Base-by-base conservation (phyloP, 805 yeast genomes). In the Metschnikowia vanudenii region DNA sequence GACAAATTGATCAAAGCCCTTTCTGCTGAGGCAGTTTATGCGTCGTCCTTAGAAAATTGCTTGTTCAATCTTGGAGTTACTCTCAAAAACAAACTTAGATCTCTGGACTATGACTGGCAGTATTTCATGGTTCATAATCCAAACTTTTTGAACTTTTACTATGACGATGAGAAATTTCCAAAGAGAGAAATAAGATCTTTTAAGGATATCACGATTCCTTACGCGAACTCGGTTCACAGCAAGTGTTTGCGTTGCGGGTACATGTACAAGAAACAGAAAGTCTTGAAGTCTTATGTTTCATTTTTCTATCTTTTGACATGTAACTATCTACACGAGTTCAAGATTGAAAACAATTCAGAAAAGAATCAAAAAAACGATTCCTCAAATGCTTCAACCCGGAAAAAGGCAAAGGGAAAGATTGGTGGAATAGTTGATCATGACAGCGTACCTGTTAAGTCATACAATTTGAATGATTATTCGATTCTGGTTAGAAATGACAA, bases 321-420 rank as follows among this genome's bases (percentile, higher is more conserved):
- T 51, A 72, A 71, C 53, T 72, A 68, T 51, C 55, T 72, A 28
- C 77, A 72, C 53, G 76, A 72, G 53, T 72, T 70, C 58, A 64
- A 62, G 46, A 55, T 68, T 22, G 75, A 70, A 16, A 42, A 47
- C 22, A 41, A 54, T 4, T 49, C 54, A 2, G 48, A 39, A 14
- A 43, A 50, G 26, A 46, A 40, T 12, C 26, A 49, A 19, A 45
- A 50, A 36, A 31, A 26, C 12, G 49, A 43, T 42, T 43, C 42
- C 17, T 50, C 55, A 11, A 44, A 17, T 35, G 45, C 40, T 28
- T 50, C 35, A 14, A 22, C 36, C 28, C 51, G 47, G 48, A 52
- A 45, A 35, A 54, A 55, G 39, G 37, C 51, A 9, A 69, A 68
- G 53, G 67, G 62, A 33, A 69, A 69, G 44, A 57, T 71, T 20